Base-by-base conservation (phyloP, 768 basidiomycete species). In the Lactarius akahatsu region DNA sequence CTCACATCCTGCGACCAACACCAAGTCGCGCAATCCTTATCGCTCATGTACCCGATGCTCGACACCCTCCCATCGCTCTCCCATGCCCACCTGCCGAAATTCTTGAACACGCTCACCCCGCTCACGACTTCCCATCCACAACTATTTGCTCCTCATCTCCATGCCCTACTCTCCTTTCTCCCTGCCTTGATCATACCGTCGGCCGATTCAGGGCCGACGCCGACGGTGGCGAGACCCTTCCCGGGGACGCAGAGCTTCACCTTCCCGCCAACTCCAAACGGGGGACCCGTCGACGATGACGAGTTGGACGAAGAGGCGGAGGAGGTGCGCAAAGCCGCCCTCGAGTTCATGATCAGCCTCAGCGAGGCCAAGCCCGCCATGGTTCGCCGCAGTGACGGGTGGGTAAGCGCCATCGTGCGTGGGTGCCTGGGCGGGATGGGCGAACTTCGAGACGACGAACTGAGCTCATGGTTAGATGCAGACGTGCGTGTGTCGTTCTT, bases 271-370 rank as follows among this genome's bases (percentile, higher is more conserved):
- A 3, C 71, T 73, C 2, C 78, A 75, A 28, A 73, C 28, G 16
- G 73, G 72, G 34, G 76, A 75, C 3, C 73, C 1, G 77, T 76
- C 4, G 73, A 78, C 2, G 81, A 82, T 50, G 72, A 74, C 5
- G 79, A 81, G 20, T 83, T 82, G 30, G 81, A 83, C 20, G 90
- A 94, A 58, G 88, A 90, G 64, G 82, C 85, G 62, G 83, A 87
- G 47, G 87, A 88, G 23, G 80, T 92, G 36, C 80, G 92, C 11
- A 84, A 87, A 61, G 85, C 86, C 0, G 90, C 91, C 10, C 77
- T 94, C 11, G 94, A 96, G 75, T 85, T 96, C 61, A 88, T 96
- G 85, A 80, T 95, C 62, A 86, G 84, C 15, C 76, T 96, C n/a
- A 86, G 83, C 34, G 93, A 96, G 75, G 84, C 90, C 3, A 80